phyloP scores from a whole-genome alignment of 768 basidiomycete species.

The Suillus weaverae region DNA sequence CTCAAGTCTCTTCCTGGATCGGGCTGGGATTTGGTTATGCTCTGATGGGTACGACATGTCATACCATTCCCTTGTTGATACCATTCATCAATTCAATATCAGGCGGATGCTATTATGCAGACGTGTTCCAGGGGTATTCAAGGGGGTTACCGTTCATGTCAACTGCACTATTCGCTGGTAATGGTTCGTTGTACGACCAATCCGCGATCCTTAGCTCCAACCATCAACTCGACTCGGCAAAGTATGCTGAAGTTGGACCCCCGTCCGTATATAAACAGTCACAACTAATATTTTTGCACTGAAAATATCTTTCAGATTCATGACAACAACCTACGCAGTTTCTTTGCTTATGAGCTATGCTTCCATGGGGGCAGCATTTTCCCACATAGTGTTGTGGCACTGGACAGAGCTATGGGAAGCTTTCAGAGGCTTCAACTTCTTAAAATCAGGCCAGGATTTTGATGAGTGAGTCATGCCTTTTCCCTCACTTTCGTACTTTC shows the following conservation, averaged over 20 bases:
- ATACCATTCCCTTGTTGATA: neutral
- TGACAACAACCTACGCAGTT: conserved; percentile 18
- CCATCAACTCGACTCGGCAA: conserved; percentile 11
- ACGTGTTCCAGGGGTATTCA: conserved; percentile 42
- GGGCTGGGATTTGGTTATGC: conserved; percentile 22
- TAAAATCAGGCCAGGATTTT: conserved; percentile 26
- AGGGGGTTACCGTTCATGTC: conserved; percentile 48
- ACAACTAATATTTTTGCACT: conserved; percentile 5
- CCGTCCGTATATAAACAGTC: conserved; percentile 9
- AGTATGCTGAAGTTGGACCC: conserved; percentile 15
- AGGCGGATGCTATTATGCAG: conserved; percentile 32
- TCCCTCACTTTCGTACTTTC: neutral
- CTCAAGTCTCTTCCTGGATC: conserved; percentile 31
- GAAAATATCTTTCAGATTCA: conserved; percentile 11
- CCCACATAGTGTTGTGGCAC: conserved; percentile 51
- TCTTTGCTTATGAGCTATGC: conserved; percentile 14
- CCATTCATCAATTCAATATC: neutral
- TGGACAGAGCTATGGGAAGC: conserved; percentile 42
- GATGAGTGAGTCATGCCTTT: conserved; percentile 1
- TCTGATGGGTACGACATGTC: conserved; percentile 33
- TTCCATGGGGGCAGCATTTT: conserved; percentile 35
- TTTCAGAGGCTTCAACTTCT: conserved; percentile 18
- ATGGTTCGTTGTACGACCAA: conserved; percentile 16
- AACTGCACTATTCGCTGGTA: conserved; percentile 40
- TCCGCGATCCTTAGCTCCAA: conserved; percentile 13